A percentile compares a stretch with the other conserved stretches of the same genome.
Evolutionary conservation across 2,329 filamentous ascomycete genomes (phyloP).

Genomic region (Metarhizium album): DNA sequence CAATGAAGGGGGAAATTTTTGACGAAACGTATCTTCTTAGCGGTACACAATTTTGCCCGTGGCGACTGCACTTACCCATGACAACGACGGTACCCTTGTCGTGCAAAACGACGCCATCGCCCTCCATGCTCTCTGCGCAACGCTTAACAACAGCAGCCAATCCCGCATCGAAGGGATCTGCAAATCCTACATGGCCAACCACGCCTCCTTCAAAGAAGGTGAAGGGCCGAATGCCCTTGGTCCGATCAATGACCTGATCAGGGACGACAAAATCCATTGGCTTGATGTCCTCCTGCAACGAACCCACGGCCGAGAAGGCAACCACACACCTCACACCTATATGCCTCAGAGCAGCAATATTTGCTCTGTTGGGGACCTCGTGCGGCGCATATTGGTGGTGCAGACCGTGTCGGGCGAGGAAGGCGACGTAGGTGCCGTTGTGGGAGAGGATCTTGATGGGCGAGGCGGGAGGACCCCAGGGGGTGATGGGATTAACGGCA

Average conservation of each 20-base stretch:
- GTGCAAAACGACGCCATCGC: conserved; percentile 77
- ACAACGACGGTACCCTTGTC: conserved; percentile 77
- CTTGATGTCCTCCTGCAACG: conserved; percentile 82
- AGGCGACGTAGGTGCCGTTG: conserved; percentile 71
- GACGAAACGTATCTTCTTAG: neutral
- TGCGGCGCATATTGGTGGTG: conserved; percentile 87
- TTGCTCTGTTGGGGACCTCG: conserved; percentile 89
- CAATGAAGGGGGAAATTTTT: neutral
- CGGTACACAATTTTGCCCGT: neutral
- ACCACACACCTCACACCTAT: conserved; percentile 86
- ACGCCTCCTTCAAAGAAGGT: conserved; percentile 92
- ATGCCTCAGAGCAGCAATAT: conserved; percentile 91
- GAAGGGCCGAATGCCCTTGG: conserved; percentile 86
- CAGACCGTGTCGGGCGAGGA: conserved; percentile 83
- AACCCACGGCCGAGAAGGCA: conserved; percentile 91
- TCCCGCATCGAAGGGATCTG: conserved; percentile 80
- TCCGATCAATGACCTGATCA: conserved; percentile 94
- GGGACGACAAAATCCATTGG: conserved; percentile 95
- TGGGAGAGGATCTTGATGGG: conserved; percentile 84
- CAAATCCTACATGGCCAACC: conserved; percentile 90
- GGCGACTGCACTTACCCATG: conserved; percentile 57
- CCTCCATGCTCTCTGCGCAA: conserved; percentile 66
- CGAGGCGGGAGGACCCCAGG: conserved; percentile 72
- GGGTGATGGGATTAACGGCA: conserved; percentile 63
- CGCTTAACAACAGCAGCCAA: conserved; percentile 66